Conservation (phyloP, 805 yeast species). For the Lipomyces yamanashiensis region DNA sequence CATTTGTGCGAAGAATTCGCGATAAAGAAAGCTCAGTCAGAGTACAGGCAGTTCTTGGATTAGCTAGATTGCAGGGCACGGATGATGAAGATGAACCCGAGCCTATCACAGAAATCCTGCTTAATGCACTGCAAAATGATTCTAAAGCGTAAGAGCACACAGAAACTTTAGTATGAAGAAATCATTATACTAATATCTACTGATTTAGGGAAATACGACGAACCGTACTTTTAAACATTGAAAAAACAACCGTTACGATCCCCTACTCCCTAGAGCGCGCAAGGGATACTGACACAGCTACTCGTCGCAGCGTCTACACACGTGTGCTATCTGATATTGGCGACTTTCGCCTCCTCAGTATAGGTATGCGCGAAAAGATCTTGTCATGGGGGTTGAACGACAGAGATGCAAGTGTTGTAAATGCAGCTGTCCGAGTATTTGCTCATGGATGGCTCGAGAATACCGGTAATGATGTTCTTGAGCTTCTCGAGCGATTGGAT, state of each 20-base stretch:
- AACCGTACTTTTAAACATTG: slow-evolving; percentile 75
- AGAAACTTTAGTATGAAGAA: not conserved
- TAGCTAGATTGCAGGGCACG: slow-evolving; percentile 75
- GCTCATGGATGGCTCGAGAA: slow-evolving; percentile 72
- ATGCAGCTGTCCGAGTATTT: slow-evolving; percentile 74
- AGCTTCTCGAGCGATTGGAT: slow-evolving; percentile 70
- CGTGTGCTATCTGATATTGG: slow-evolving; percentile 70
- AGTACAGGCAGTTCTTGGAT: slow-evolving; percentile 79
- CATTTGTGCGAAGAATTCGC: slow-evolving; percentile 64
- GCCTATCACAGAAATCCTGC: slow-evolving; percentile 53
- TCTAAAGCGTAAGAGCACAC: slow-evolving; percentile 53
- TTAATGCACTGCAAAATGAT: slow-evolving; percentile 70
- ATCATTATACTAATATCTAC: not conserved
- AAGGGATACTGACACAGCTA: slow-evolving; percentile 72
- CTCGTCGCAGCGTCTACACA: slow-evolving; percentile 73
- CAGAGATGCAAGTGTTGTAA: slow-evolving; percentile 73
- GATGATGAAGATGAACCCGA: slow-evolving; percentile 46
- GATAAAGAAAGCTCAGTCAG: slow-evolving; percentile 75
- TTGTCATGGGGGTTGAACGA: slow-evolving; percentile 87
- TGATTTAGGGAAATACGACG: slow-evolving; percentile 74
- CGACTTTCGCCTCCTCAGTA: slow-evolving; percentile 60
- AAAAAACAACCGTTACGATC: slow-evolving; percentile 57
- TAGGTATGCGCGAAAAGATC: slow-evolving; percentile 64
- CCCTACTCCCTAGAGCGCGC: slow-evolving; percentile 77
- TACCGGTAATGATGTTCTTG: slow-evolving; percentile 70